Base-by-base conservation (phyloP, 352 stramenopile species). In the Phytophthora nicotianae region DNA sequence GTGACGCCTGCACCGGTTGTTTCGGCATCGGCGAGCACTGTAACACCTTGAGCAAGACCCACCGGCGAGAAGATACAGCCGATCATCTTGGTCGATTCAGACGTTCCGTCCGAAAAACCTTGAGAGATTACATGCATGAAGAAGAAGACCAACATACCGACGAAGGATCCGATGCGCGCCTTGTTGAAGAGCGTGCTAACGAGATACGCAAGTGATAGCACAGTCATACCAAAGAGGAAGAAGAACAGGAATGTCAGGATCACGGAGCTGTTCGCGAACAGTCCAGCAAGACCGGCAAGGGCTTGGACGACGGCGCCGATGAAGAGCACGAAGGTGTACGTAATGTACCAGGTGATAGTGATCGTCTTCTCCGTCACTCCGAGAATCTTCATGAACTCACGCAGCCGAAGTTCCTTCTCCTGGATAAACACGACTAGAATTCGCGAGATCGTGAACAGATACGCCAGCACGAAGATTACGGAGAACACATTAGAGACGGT, bases 41-140 rank as follows among this genome's bases (percentile, higher is more conserved):
- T 49, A 19, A 88, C 75, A n/a, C 87, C 86, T 13, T 93, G 74
- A 2, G 81, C 62, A 14, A 95, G 79, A 16, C 81, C 81, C 17
- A 88, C 75, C 0, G 81, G 83, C 4, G 79, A 89, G 71, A 14
- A 89, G 81, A 74, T 10, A 10, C 78, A 74, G 68, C 62, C 1
- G 62, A 52, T 47, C 4, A 60, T 77, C 62, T 93, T 91, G 37
- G 53, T 46, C 0, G 17, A 4, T 40, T 79, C 69, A 91, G 2
- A 92, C 70, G 26, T 82, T 56, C 37, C 32, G 5, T 38, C 32
- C 11, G 64, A 81, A 35, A 89, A 85, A 9, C 62, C 74, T 10
- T 68, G 74, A 9, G 75, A 88, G n/a, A 95, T 86, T 27, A 93
- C 93, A 50, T 97, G 85, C 76, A 97, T 88, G 68, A 97, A 90